Conservation (phyloP, 805 yeast species). For the Yamadazyma takamatsuzukensis region DNA sequence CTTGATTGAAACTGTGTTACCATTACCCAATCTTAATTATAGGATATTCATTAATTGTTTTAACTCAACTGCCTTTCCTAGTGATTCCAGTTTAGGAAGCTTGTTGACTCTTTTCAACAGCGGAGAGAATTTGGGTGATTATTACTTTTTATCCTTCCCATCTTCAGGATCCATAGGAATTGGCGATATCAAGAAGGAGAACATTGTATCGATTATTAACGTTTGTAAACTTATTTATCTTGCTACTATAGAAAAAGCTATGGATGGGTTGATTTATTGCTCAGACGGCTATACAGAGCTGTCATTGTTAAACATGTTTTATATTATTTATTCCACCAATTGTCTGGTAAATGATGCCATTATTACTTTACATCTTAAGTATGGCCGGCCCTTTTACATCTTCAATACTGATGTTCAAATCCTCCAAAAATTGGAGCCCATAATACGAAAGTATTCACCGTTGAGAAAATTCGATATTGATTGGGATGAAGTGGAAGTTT, state of each 20-base stretch:
- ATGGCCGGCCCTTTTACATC: constrained; percentile 78
- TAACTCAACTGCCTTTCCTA: constrained; percentile 56
- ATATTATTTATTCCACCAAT: constrained; percentile 65
- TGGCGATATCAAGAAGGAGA: constrained; percentile 63
- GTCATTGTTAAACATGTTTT: constrained; percentile 69
- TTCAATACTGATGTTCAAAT: constrained; percentile 73
- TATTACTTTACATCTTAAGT: constrained; percentile 55
- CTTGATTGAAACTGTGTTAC: constrained; percentile 22
- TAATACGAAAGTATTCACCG: constrained; percentile 63
- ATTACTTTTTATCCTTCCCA: constrained; percentile 58
- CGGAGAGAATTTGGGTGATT: constrained; percentile 21
- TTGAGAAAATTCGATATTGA: constrained; percentile 11
- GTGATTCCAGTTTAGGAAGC: constrained; percentile 31
- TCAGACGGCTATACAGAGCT: constrained; percentile 93
- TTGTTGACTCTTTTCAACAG: constrained; percentile 11
- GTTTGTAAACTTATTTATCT: constrained; percentile 63
- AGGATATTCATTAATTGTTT: constrained; percentile 54
- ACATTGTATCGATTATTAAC: constrained; percentile 60
- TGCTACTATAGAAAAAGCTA: constrained; percentile 23
- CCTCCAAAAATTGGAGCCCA: constrained; percentile 58
- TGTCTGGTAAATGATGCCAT: constrained; percentile 61
- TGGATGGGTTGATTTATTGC: constrained; percentile 63
- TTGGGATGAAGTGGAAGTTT: constrained; percentile 30
- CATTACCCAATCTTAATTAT: constrained; percentile 54
- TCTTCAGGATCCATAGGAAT: constrained; percentile 80